phyloP scores from a whole-genome alignment of 176 grass and related monocot genomes.

The Luzula sylvatica region DNA sequence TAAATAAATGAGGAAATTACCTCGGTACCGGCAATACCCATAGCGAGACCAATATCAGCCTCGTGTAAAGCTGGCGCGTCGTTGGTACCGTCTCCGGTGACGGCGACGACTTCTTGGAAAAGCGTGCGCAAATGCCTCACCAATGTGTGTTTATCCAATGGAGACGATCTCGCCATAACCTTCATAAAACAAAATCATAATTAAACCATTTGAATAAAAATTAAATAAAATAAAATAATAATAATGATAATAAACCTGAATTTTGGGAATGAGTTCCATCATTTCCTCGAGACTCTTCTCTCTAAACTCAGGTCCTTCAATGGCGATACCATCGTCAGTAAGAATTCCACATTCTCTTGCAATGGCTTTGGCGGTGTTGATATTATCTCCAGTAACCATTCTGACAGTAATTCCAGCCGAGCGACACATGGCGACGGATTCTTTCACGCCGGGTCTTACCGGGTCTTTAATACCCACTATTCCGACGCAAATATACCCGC shows the following conservation, averaged over 20 bases:
- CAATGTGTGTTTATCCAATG: constrained; percentile 71
- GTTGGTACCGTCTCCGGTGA: constrained; percentile 97
- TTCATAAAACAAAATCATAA: constrained; percentile 24
- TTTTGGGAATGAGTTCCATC: constrained; percentile 72
- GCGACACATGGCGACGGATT: constrained; percentile 80
- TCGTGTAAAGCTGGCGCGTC: constrained; percentile 86
- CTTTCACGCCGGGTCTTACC: constrained; percentile 79
- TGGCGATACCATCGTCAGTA: constrained; percentile 74
- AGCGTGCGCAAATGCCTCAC: constrained; percentile 58
- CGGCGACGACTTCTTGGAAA: constrained; percentile 82
- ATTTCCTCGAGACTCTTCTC: constrained; percentile 69
- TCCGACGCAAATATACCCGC: constrained; percentile 80
- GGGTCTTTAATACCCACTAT: constrained; percentile 98
- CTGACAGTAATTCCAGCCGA: constrained; percentile 86
- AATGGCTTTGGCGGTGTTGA: constrained; percentile 87
- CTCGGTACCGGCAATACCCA: constrained; percentile 94
- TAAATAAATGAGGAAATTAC: constrained; percentile 16
- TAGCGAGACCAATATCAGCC: constrained; percentile 97
- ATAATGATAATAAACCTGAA: constrained; percentile 40
- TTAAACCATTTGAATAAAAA: no score
- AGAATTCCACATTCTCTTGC: constrained; percentile 96
- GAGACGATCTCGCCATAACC: constrained; percentile 81
- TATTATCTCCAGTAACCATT: constrained; percentile 98
- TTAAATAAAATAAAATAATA: no score
- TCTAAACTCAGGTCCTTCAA: constrained; percentile 88